These are phyloP conservation scores for Candida sp. DNA, from an alignment of 1,139 yeast species.

Conservation along the genomic window DNA sequence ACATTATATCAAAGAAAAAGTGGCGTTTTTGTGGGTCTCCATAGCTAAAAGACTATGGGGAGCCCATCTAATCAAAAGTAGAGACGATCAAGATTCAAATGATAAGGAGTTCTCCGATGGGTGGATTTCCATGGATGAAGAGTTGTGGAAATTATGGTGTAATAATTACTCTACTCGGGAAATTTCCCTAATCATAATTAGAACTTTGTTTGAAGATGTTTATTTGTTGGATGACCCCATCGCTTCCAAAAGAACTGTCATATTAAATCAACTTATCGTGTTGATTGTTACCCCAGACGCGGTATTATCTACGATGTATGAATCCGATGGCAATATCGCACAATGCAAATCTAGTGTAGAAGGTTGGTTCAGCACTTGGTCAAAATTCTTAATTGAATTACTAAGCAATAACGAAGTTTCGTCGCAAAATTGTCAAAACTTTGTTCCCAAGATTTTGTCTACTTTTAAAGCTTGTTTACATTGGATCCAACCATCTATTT, in stretches of 20 bases:
- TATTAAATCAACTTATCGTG: conserved; percentile 78
- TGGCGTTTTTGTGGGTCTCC: conserved; percentile 89
- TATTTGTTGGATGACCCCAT: conserved; percentile 88
- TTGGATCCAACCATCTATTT: conserved; percentile 82
- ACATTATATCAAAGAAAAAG: conserved; percentile 83
- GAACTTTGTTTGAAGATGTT: conserved; percentile 93
- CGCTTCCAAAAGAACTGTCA: conserved; percentile 77
- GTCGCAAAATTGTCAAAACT: conserved; percentile 37
- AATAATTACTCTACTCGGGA: conserved; percentile 63
- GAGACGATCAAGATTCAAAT: conserved; percentile 4
- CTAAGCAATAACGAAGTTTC: conserved; percentile 29
- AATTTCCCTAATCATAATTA: conserved; percentile 68
- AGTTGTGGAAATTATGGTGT: conserved; percentile 74
- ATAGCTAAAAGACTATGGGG: conserved; percentile 97
- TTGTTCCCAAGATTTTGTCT: conserved; percentile 69
- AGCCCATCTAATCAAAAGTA: conserved; percentile 33
- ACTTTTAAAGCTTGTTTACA: conserved; percentile 87
- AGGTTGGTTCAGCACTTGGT: conserved; percentile 91
- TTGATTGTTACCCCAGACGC: conserved; percentile 74
- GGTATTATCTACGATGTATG: conserved; percentile 65
- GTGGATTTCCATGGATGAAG: conserved; percentile 90
- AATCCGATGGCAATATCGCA: conserved; percentile 61
- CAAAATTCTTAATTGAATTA: conserved; percentile 56
- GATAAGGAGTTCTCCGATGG: conserved; percentile 50
- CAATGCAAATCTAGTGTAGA: conserved; percentile 61